Base-by-base conservation (phyloP, 2,329 filamentous ascomycete genomes). In the Exophiala phaeomuriformis region DNA sequence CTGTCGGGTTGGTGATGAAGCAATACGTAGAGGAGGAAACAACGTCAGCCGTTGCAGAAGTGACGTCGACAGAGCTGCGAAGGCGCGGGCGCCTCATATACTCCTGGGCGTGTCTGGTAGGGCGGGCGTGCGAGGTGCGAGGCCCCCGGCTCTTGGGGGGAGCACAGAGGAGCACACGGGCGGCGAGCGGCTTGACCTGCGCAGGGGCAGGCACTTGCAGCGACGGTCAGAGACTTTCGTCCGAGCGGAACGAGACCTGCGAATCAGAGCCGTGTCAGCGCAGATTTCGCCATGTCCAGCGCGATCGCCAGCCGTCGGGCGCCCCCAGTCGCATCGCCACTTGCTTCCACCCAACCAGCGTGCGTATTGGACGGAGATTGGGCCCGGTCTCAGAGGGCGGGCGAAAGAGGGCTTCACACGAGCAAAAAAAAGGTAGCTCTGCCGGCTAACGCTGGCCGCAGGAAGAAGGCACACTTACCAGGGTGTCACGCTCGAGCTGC, bases 21-120 rank as follows among this genome's bases (percentile, higher is more conserved):
- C 57, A 59, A 59, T 55, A 59, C 51, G 57, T 59, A 57, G 54
- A 53, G 52, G 54, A 53, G 51, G 53, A 50, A 59, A 55, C 57
- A 59, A 59, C 57, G 57, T 59, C 57, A 59, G 57, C 51, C 57
- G 57, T 59, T 59, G 57, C 57, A 59, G 49, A 59, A 59, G 57
- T 59, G 57, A 59, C 57, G 57, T 59, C 57, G 57, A 59, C 41
- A 59, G 43, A 59, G 52, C 54, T 59, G 57, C 53, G 57, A 55
- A 57, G 53, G 57, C 53, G 49, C 49, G 51, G 54, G 57, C 57
- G 57, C 57, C 54, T 59, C 57, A 59, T 59, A 59, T 59, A 57
- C 49, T 57, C 19, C 19, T 19, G 19, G 19, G 19, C 19, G 19
- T 19, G 19, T 19, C 42, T 57, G 52, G 57, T 49, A 56, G 53